A percentile compares a stretch with the other conserved stretches of the same genome.
Conservation (phyloP, 1,284 basidiomycete genomes). For the Waitea zeae region DNA sequence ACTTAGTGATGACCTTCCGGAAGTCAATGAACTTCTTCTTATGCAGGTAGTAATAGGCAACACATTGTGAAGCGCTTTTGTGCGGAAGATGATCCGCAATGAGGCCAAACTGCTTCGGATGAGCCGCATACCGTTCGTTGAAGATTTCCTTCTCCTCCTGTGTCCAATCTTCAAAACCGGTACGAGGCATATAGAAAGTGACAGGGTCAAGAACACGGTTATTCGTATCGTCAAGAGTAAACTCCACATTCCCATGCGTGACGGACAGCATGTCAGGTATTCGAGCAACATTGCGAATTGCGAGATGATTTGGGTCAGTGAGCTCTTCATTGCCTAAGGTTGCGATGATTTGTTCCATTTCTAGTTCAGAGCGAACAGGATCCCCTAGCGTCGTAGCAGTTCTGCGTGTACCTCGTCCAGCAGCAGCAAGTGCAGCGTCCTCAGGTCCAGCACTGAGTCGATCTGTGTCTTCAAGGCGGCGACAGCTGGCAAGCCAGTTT, state of each 20-base stretch:
- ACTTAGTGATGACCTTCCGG: constrained; percentile 50
- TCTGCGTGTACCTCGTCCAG: constrained; percentile 58
- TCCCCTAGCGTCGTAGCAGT: constrained; percentile 65
- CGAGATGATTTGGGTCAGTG: constrained; percentile 80
- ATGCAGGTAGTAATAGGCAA: constrained; percentile 88
- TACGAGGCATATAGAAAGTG: constrained; percentile 61
- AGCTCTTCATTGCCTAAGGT: constrained; percentile 85
- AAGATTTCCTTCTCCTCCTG: constrained; percentile 73
- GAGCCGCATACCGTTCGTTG: constrained; percentile 64
- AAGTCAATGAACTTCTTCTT: constrained; percentile 84
- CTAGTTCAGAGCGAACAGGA: constrained; percentile 85
- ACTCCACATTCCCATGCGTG: constrained; percentile 38
- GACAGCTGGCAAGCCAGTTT: constrained; percentile 57
- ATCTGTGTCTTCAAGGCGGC: constrained; percentile 34
- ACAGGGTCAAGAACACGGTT: constrained; percentile 65
- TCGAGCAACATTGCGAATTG: constrained; percentile 72
- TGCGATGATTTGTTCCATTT: constrained; percentile 94
- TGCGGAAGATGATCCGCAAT: constrained; percentile 72
- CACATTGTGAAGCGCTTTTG: constrained; percentile 83
- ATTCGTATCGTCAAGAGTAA: constrained; percentile 73
- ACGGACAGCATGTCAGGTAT: constrained; percentile 88
- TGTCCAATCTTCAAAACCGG: constrained; percentile 72
- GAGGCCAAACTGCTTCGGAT: constrained; percentile 88
- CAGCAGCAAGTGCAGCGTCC: constrained; percentile 28
- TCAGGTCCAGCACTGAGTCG: constrained; percentile 15